These are phyloP conservation scores for Candida nemodendra DNA, from an alignment of 805 yeast species.

Conservation along the genomic window DNA sequence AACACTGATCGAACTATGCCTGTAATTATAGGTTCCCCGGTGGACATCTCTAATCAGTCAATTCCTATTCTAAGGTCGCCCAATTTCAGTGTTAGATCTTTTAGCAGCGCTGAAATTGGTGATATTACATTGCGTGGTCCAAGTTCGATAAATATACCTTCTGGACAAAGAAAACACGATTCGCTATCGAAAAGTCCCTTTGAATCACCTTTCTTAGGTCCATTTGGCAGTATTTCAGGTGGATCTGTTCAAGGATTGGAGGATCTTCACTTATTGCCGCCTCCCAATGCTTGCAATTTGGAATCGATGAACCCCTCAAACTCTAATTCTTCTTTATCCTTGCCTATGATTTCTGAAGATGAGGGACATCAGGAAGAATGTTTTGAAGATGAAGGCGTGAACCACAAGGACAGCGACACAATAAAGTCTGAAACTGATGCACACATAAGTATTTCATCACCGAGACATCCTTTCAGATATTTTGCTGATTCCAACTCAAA, in stretches of 20 bases:
- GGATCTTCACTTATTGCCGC: slow-evolving; percentile 7
- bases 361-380: slow-evolving; percentile 8
- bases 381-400: not conserved
- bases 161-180: slow-evolving; percentile 2
- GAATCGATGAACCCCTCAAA: slow-evolving; percentile 11
- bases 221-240: slow-evolving; percentile 9
- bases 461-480: not conserved
- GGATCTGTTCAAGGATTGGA: slow-evolving; percentile 7
- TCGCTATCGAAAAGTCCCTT: slow-evolving; percentile 5
- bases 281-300: slow-evolving; percentile 4
- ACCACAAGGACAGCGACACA: too few species aligned
- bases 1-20: not conserved
- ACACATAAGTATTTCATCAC: not conserved
- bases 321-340: slow-evolving; percentile 19
- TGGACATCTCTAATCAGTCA: slow-evolving; percentile 4
- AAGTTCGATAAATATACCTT: not conserved
- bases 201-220: slow-evolving; percentile 10
- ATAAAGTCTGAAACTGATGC: too few species aligned
- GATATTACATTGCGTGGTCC: not conserved
- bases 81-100: slow-evolving; percentile 3
- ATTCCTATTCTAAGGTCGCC: slow-evolving; percentile 13
- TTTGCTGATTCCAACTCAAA: not conserved
- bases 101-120: not conserved
- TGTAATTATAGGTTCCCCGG: slow-evolving; percentile 1
- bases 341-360: slow-evolving; percentile 24